These are phyloP conservation scores for Penicillium sp. DNA, from an alignment of 2,329 filamentous ascomycete genomes.

Conservation along the genomic window DNA sequence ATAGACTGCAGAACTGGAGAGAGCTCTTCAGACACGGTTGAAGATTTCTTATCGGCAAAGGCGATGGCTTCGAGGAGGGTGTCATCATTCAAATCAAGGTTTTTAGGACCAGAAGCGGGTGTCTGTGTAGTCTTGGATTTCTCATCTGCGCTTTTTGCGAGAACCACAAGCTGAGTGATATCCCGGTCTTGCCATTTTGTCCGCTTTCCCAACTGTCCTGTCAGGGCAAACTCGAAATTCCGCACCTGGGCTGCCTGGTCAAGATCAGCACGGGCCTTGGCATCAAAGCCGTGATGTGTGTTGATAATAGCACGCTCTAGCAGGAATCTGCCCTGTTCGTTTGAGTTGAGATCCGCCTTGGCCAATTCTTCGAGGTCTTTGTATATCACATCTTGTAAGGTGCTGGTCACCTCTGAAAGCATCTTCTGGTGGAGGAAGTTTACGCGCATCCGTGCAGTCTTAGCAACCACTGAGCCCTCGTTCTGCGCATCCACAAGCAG, in stretches of 20 bases:
- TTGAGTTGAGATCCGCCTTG: constrained; percentile 36
- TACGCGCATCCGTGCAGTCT: constrained; percentile 69
- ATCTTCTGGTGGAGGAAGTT: constrained; percentile 72
- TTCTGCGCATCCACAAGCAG: constrained; percentile 51
- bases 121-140: constrained; percentile 21
- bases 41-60: constrained; percentile 60
- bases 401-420: constrained; percentile 62
- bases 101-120: constrained; percentile 57
- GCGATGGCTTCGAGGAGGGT: constrained; percentile 85
- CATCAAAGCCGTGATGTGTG: constrained; percentile 79
- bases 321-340: constrained; percentile 68
- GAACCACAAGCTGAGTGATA: constrained; percentile 82
- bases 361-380: constrained; percentile 57
- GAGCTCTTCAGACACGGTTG: constrained; percentile 50
- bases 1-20: constrained; percentile 64
- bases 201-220: constrained; percentile 76
- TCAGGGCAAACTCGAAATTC: constrained; percentile 78
- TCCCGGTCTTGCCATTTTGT: constrained; percentile 46
- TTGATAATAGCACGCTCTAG: constrained; percentile 81
- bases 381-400: constrained; percentile 62
- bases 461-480: constrained; percentile 41
- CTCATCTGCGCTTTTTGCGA: constrained; percentile 70
- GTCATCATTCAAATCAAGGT: constrained; percentile 83
- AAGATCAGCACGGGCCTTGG: constrained; percentile 70
- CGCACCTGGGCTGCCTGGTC: constrained; percentile 65